Percentiles rank a stretch among this genome's conserved stretches.
Conservation (phyloP, 306 rosid genomes). For the Casuarina glauca region DNA sequence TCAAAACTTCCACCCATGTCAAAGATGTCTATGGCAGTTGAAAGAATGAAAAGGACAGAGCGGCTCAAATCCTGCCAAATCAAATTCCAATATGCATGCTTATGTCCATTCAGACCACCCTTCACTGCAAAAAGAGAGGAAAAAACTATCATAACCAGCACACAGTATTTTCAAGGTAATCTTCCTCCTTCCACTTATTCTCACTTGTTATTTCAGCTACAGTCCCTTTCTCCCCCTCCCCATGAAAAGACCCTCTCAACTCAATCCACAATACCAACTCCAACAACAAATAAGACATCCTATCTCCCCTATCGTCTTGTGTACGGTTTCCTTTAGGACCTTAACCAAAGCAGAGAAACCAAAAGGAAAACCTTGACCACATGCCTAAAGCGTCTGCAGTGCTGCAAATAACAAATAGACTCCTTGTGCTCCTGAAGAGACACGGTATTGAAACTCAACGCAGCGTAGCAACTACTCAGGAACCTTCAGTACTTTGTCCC, state of each 20-base stretch:
- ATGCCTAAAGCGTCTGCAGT: neutral
- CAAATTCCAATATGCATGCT: constrained; percentile 38
- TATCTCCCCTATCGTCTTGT: neutral
- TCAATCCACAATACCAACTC: constrained; percentile 38
- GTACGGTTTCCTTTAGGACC: neutral
- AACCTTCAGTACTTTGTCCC: neutral
- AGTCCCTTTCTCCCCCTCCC: constrained; percentile 12
- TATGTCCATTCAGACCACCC: constrained; percentile 36
- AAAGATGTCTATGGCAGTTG: constrained; percentile 33
- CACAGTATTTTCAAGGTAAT: constrained; percentile 15
- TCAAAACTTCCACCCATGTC: constrained; percentile 49
- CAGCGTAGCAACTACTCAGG: neutral
- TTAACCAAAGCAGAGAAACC: neutral
- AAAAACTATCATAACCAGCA: constrained; percentile 26
- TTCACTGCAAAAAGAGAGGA: constrained; percentile 20
- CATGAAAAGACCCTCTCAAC: constrained; percentile 47
- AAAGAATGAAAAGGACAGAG: constrained; percentile 10
- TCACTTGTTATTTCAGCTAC: constrained; percentile 32
- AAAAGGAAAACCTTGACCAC: neutral
- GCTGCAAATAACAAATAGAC: neutral
- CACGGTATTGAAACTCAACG: neutral
- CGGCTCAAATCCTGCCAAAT: constrained; percentile 37
- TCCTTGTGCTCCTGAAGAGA: neutral
- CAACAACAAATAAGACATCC: neutral
- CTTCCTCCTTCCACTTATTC: constrained; percentile 17